Base-by-base conservation (phyloP, 495 filamentous ascomycete genomes). In the Tuber microsphaerosporum region DNA sequence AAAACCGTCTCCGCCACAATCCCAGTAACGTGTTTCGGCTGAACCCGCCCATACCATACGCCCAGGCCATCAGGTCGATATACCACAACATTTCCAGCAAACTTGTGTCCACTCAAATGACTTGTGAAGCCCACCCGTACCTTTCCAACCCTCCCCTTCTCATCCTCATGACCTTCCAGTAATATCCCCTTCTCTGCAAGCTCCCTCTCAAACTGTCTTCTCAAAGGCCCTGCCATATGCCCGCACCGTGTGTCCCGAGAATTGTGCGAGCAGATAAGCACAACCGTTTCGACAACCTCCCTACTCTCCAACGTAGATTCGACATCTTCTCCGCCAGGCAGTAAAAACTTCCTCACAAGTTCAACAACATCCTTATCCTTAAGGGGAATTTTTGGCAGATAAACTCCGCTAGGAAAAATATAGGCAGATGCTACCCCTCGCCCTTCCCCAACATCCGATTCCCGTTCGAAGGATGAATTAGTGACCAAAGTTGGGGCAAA, bases 31-130 rank as follows among this genome's bases (percentile, higher is more conserved):
- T 97, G 90, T 75, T 86, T 89, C 0, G 94, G 93, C 81, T 93
- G 91, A 37, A 97, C 90, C 69, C 94, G 85, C 1, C 94, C 94
- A 85, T 97, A 98, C 94, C 94, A 97, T 45, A 97, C 90, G 0
- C 94, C 94, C 81, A 89, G 89, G 1, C 94, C 94, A 1, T 90
- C 91, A 5, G 94, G 94, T 5, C 97, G 84, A 83, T 97, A 98
- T 1, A 97, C 84, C 71, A 97, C 93, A 20, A 97, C 90, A 85
- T 98, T 98, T 5, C 94, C 94, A 0, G 94, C 94, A 81, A 91
- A 97, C 77, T 95, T 95, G 79, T 97, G 94, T 1, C 94, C 94
- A 0, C 93, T 93, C 73, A 98, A 89, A 85, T 98, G 94, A 82
- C 92, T 94, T 75, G 94, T 93, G 70, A 91, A 83, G 1, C 89